These are phyloP conservation scores for Globisporangium alternatum DNA, from an alignment of 352 stramenopile genomes.

Conservation along the genomic window DNA sequence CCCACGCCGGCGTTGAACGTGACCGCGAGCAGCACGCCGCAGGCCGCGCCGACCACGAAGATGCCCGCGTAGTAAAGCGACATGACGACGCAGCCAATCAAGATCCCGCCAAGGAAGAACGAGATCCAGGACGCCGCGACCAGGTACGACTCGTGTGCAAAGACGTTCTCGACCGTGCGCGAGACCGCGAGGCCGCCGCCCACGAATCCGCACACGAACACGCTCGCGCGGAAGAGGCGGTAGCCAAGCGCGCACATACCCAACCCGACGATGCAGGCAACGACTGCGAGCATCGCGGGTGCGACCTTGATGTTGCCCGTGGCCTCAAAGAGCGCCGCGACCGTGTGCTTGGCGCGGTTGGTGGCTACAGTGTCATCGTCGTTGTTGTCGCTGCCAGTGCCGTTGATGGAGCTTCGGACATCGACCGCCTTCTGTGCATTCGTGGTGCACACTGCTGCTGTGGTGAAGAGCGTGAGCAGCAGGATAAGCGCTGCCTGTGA, in stretches of 20 bases:
- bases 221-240: constrained; percentile 50
- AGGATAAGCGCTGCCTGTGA: neutral
- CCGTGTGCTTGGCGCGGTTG: constrained; percentile 4
- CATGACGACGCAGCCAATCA: constrained; percentile 47
- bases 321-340: constrained; percentile 10
- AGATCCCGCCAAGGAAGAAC: constrained; percentile 57
- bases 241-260: constrained; percentile 51
- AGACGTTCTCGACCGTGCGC: constrained; percentile 49
- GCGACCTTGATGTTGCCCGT: constrained; percentile 28
- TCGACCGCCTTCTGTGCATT: neutral
- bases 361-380: too few relatives aligned
- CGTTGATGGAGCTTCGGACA: constrained; percentile 6
- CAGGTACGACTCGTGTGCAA: constrained; percentile 47
- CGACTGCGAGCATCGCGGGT: constrained; percentile 32
- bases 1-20: constrained; percentile 53
- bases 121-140: constrained; percentile 65
- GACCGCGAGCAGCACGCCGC: constrained; percentile 53
- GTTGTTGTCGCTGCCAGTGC: neutral
- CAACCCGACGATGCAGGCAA: constrained; percentile 40
- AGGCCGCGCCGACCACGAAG: constrained; percentile 53
- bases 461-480: neutral
- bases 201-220: constrained; percentile 62
- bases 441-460: neutral
- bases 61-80: constrained; percentile 50
- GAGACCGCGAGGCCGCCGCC: constrained; percentile 48